Conservation (phyloP, 495 filamentous ascomycete species). For the Amniculicola lignicola region DNA sequence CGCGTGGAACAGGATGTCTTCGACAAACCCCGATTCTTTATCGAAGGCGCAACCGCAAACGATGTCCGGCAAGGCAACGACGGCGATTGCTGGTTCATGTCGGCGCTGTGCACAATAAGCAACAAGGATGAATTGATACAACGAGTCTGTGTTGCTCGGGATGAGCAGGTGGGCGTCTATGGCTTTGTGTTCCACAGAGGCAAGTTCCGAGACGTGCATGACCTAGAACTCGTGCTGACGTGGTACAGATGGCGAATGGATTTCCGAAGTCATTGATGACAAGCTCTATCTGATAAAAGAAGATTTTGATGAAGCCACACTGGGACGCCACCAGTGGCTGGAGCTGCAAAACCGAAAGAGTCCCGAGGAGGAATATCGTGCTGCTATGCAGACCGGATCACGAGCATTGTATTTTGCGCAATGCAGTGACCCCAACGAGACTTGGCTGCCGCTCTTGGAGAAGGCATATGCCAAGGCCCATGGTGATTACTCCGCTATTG, state of each 20-base stretch:
- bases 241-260: slow-evolving; percentile 78
- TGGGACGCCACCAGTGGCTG: slow-evolving; percentile 68
- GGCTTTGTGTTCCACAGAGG: slow-evolving; percentile 89
- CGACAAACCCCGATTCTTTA: slow-evolving; percentile 78
- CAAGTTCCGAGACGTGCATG: slow-evolving; percentile 32
- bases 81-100: slow-evolving; percentile 92
- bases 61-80: slow-evolving; percentile 76
- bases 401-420: slow-evolving; percentile 82
- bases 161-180: slow-evolving; percentile 83
- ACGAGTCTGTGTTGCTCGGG: slow-evolving; percentile 73
- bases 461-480: slow-evolving; percentile 97
- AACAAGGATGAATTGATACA: slow-evolving; percentile 78
- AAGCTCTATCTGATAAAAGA: slow-evolving; percentile 77
- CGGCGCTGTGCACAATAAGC: slow-evolving; percentile 77
- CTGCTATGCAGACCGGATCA: slow-evolving; percentile 70
- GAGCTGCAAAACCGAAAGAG: slow-evolving; percentile 62
- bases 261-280: slow-evolving; percentile 83
- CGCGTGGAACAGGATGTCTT: slow-evolving; percentile 65
- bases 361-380: slow-evolving; percentile 74
- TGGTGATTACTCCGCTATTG: slow-evolving; percentile 77
- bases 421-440: slow-evolving; percentile 82
- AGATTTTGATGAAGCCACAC: slow-evolving; percentile 71
- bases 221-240: slow-evolving; percentile 16
- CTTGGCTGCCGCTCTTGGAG: slow-evolving; percentile 89
- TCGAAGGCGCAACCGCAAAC: slow-evolving; percentile 77